phyloP scores from a whole-genome alignment of 352 stramenopile genomes.

The Phytophthora ohioensis region DNA sequence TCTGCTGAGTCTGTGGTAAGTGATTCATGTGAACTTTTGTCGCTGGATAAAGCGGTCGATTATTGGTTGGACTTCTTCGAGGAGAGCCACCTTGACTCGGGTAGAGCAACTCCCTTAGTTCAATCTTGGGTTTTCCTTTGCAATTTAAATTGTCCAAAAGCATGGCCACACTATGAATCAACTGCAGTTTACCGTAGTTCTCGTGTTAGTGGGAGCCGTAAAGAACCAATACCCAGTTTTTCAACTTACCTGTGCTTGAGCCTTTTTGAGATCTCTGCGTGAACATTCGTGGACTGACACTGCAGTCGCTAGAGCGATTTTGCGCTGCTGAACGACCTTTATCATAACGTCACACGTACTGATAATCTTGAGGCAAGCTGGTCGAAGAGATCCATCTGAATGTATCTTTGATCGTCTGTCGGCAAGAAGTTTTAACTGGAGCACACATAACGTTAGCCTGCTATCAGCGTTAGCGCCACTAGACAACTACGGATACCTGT shows the following conservation, averaged over 20 bases:
- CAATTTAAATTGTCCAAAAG: conserved; percentile 59
- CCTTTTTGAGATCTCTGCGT: conserved; percentile 39
- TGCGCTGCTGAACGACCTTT: conserved; percentile 50
- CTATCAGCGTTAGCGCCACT: neutral
- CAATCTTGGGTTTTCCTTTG: conserved; percentile 35
- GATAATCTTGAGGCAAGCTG: conserved; percentile 8
- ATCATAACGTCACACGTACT: conserved; percentile 50
- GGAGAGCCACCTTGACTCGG: conserved; percentile 26
- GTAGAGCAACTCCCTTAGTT: conserved; percentile 21
- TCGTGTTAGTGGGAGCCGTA: neutral
- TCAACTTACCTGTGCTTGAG: conserved; percentile 53
- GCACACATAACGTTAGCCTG: neutral
- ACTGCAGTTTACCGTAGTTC: conserved; percentile 30
- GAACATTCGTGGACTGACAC: conserved; percentile 38
- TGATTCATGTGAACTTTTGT: conserved; percentile 59
- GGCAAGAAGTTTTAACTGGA: conserved; percentile 19
- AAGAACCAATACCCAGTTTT: neutral
- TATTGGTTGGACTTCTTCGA: conserved; percentile 35
- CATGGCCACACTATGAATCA: conserved; percentile 63
- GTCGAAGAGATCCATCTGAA: conserved; percentile 8
- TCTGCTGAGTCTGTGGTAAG: conserved; percentile 63
- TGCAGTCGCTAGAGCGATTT: conserved; percentile 38
- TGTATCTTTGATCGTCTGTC: conserved; percentile 21
- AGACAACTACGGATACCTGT: conserved; percentile 34
- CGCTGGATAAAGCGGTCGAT: conserved; percentile 53